These are phyloP conservation scores for Plasmopara muralis DNA, from an alignment of 352 stramenopile genomes.

Conservation along the genomic window DNA sequence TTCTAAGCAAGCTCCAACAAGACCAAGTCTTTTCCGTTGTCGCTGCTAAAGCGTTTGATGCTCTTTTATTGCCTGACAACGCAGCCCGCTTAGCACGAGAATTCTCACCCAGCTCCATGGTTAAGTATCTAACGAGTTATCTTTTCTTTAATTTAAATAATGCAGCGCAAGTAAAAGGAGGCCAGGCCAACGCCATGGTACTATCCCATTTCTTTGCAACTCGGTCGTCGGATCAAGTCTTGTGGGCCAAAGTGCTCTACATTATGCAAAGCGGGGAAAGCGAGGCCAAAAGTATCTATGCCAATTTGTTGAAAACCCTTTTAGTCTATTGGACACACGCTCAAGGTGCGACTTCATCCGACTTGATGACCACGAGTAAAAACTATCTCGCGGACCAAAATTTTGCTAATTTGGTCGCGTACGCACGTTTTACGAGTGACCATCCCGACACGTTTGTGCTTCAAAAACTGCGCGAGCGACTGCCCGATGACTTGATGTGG, in stretches of 20 bases:
- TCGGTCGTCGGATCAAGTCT: not conserved
- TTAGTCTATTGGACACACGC: not conserved
- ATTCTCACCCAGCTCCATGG: not conserved
- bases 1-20: not conserved
- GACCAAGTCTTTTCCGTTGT: not conserved
- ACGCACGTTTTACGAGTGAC: not conserved
- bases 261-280: not conserved
- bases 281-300: not conserved
- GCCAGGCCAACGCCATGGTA: not conserved
- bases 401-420: not conserved
- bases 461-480: not conserved
- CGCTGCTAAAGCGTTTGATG: not conserved
- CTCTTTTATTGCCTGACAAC: not conserved
- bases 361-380: not conserved
- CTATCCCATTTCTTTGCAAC: not conserved
- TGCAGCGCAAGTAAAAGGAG: not conserved
- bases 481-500: not conserved
- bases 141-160: not conserved
- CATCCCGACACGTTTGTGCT: not conserved
- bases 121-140: not conserved
- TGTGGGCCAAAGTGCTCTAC: not conserved
- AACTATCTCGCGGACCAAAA: not conserved
- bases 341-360: too few species aligned
- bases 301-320: not conserved
- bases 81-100: not conserved